Conservation (phyloP, 164 flowering plant genomes). For the Vitis rupestris region DNA sequence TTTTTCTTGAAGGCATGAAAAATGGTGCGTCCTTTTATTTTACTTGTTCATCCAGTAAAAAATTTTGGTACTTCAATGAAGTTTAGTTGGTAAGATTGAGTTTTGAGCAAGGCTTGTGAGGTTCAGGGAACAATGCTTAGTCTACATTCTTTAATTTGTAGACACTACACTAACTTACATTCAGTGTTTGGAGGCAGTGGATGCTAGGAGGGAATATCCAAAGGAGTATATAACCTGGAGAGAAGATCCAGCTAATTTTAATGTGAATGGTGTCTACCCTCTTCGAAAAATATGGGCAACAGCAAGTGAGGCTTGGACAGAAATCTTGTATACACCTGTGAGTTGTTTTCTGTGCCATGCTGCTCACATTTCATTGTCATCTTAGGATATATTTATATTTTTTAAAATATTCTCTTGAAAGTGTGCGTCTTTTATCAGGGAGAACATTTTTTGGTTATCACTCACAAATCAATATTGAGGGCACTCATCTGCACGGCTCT, state of each 20-base stretch:
- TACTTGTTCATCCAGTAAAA: not conserved
- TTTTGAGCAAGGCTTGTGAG: too few species aligned
- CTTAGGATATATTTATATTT: too few species aligned
- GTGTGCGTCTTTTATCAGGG: conserved; percentile 40
- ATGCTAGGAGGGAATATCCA: conserved; percentile 62
- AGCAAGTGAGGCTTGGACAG: conserved; percentile 63
- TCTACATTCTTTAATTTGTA: conserved; percentile 5
- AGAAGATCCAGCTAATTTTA: conserved; percentile 70
- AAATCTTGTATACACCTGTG: conserved; percentile 62
- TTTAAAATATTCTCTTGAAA: too few species aligned
- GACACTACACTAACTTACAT: conserved; percentile 28
- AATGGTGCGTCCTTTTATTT: conserved; percentile 49
- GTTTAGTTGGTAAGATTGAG: too few species aligned
- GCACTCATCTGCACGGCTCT: conserved; percentile 75
- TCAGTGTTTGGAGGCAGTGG: conserved; percentile 77
- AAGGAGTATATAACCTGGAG: conserved; percentile 64
- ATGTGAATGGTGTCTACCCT: conserved; percentile 64
- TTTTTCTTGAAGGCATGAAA: conserved; percentile 74
- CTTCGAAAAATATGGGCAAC: conserved; percentile 47
- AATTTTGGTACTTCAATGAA: too few species aligned
- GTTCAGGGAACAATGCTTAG: not conserved
- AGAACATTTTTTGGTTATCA: conserved; percentile 55
- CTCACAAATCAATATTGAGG: conserved; percentile 75
- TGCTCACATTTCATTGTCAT: not conserved
- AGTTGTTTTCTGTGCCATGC: conserved; percentile 3